These are phyloP conservation scores for Grosmannia clavigera DNA, from an alignment of 2,329 filamentous ascomycete genomes.

Conservation along the genomic window DNA sequence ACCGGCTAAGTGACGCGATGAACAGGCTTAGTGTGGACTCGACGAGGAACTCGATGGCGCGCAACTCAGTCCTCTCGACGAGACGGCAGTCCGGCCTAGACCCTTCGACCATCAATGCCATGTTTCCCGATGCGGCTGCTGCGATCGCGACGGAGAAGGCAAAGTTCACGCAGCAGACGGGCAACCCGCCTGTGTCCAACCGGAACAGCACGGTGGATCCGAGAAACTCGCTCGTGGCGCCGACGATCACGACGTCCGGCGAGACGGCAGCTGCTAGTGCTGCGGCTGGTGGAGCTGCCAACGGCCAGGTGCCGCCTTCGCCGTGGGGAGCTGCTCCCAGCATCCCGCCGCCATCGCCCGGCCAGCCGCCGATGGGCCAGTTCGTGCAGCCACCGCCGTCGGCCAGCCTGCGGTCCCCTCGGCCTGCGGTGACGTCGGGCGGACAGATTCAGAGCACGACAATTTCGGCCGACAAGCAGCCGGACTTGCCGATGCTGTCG, in stretches of 20 bases:
- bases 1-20: constrained; percentile 91
- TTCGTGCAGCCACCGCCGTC: constrained; percentile 75
- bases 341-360: constrained; percentile 66
- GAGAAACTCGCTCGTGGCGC: constrained; percentile 60
- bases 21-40: constrained; percentile 83
- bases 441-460: constrained; percentile 73
- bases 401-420: constrained; percentile 66
- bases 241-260: constrained; percentile 59
- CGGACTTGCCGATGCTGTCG: constrained; percentile 75
- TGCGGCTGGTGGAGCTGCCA: constrained; percentile 49
- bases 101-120: constrained; percentile 85
- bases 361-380: constrained; percentile 82
- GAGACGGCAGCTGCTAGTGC: constrained; percentile 50
- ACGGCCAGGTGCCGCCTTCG: constrained; percentile 56
- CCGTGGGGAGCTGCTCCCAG: constrained; percentile 58
- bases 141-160: constrained; percentile 98
- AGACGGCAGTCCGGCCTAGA: constrained; percentile 96
- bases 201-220: constrained; percentile 79
- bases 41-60: constrained; percentile 73
- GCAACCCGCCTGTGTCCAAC: constrained; percentile 79
- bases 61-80: constrained; percentile 64
- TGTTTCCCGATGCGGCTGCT: constrained; percentile 97
- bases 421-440: constrained; percentile 54
- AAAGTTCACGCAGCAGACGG: constrained; percentile 91
- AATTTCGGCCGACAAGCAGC: constrained; percentile 57